Percentiles rank a stretch among this genome's conserved stretches.
Evolutionary conservation across 2,329 filamentous ascomycete genomes (phyloP).

Genomic region (Trematosphaeria pertusa): DNA sequence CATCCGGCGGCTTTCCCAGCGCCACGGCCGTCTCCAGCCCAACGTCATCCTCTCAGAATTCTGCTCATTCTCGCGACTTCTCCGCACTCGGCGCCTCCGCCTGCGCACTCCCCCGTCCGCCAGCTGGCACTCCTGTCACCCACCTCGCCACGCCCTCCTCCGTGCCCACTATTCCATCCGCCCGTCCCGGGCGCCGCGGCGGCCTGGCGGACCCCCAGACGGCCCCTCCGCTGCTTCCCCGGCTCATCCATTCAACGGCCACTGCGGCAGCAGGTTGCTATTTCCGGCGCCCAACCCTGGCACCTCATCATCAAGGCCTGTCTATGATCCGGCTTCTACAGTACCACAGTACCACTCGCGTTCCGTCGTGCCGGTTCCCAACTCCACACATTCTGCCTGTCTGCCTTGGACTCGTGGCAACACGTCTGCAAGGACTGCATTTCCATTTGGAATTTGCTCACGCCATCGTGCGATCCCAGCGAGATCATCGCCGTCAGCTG

Average conservation of each 20-base stretch:
- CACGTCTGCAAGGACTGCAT: slow-evolving; percentile 2
- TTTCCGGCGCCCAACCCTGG: slow-evolving; percentile 8
- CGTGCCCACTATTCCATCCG: slow-evolving; percentile 2
- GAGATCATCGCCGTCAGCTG: slow-evolving; percentile 13
- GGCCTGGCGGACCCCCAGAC: slow-evolving; percentile 4
- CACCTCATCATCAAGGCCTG: slow-evolving; percentile 5
- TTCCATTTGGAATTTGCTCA: slow-evolving; percentile 10
- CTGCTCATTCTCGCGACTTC: neutral
- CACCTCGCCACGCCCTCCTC: neutral
- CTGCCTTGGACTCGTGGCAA: slow-evolving; percentile 2
- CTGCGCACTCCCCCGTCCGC: neutral
- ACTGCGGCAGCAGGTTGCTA: slow-evolving; percentile 1
- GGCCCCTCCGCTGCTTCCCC: slow-evolving; percentile 8
- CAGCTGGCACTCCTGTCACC: neutral
- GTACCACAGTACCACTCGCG: slow-evolving; percentile 25
- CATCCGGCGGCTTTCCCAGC: neutral
- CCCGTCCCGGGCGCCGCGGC: slow-evolving; percentile 10
- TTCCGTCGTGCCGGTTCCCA: slow-evolving; percentile 14
- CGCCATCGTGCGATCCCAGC: slow-evolving; percentile 6
- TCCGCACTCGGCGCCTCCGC: neutral
- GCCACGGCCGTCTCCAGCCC: neutral
- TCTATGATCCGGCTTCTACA: slow-evolving; percentile 24
- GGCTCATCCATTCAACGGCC: neutral
- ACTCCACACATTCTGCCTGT: slow-evolving; percentile 1
- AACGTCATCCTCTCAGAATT: slow-evolving; percentile 2